Evolutionary conservation across 140 eudicot species (phyloP), one percentile per base, ranked within the genome.

Genomic region (Oenanthe javanica): DNA sequence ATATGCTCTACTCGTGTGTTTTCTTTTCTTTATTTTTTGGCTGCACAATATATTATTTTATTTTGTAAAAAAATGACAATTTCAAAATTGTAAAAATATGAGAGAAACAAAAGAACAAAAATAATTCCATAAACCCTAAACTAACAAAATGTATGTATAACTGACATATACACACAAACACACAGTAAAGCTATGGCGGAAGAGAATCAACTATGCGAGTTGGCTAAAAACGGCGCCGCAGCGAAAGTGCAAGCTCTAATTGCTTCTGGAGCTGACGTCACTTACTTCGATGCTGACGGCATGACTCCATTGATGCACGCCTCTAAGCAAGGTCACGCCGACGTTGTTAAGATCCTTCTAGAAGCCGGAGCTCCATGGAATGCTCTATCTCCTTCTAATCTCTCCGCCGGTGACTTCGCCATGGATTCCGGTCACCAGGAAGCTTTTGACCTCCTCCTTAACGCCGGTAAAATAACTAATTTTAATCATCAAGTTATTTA

Each of bases 311-410:
- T 95, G n/a, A 95, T 95, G 99, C 91, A 89, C 78, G 99, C 99
- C 27, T 97, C 99, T 77, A 92, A 87, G 76, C 86, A 86, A 77
- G 97, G 96, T 57, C 91, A 89, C 80, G 83, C 96, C 51, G 88
- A 75, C 47, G 83, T 84, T 5, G 96, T 89, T 0, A 84, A 86
- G 81, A 77, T 75, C 66, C 93, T 94, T 21, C 93, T 94, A 81
- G 97, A 89, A 76, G 91, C 90, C 81, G 98, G 98, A 57, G 96
- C 98, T 9, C 98, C 98, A 2, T 94, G 98, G 99, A 95, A 95
- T 80, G 97, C 97, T 46, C 87, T 95, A 54, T 90, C 97, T 78
- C 97, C 97, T 59, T 83, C 89, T 82, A 89, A 88, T 72, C 86
- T 89, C 51, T 95, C 95, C 3, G 99, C 97, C 72, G 99, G 97